Evolutionary conservation across 179 eudicot species (phyloP).

Genomic region (Nepenthes alata): DNA sequence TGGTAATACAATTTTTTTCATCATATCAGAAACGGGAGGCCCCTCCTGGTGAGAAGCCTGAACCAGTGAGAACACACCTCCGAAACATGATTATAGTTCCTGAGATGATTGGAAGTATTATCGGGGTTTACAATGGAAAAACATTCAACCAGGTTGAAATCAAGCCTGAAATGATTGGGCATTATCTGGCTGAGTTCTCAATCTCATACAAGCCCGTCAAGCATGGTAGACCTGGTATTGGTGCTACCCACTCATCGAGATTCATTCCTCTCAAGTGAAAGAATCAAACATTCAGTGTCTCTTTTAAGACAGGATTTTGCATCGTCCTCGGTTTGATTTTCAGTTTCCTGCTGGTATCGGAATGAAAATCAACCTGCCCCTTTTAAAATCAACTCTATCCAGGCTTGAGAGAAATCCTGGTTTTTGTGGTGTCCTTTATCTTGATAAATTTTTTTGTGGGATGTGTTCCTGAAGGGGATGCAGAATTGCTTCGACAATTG

Average conservation of each 20-base stretch:
- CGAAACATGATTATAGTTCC: slow-evolving; percentile 75
- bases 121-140: slow-evolving; percentile 74
- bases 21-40: slow-evolving; percentile 56
- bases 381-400: no score
- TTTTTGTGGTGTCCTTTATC: no score
- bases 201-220: slow-evolving; percentile 88
- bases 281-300: not conserved
- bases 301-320: no score
- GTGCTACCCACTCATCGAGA: slow-evolving; percentile 99
- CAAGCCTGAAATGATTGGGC: slow-evolving; percentile 78
- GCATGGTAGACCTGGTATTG: slow-evolving; percentile 99
- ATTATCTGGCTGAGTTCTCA: slow-evolving; percentile 67
- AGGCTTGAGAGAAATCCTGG: no score
- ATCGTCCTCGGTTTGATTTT: no score
- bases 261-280: slow-evolving; percentile 91
- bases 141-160: slow-evolving; percentile 67
- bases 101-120: slow-evolving; percentile 68
- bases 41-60: slow-evolving; percentile 72
- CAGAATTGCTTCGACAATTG: no score
- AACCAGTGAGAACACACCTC: slow-evolving; percentile 61
- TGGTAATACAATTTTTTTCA: no score
- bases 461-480: no score
- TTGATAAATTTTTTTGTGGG: no score
- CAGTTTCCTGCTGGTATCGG: no score
- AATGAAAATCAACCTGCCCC: no score